phyloP scores from a whole-genome alignment of 2,329 filamentous ascomycete species.

The Microsporum audouinii region DNA sequence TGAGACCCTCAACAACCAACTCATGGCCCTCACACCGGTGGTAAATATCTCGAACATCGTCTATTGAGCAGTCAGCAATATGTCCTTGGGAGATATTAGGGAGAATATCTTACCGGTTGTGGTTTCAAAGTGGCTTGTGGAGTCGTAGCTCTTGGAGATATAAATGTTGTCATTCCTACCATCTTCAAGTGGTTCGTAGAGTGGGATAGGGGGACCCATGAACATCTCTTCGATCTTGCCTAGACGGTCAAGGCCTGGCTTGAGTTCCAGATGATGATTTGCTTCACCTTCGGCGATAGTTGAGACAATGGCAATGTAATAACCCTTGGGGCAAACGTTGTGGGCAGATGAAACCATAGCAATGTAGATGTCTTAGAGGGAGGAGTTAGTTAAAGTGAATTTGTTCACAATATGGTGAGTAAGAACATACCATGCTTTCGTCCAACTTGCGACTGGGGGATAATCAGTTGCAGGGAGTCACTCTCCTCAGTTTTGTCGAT shows the following conservation, averaged over 20 bases:
- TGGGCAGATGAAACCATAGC: slow-evolving; percentile 90
- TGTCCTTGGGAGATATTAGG: not conserved
- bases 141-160: slow-evolving; percentile 97
- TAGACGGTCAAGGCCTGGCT: slow-evolving; percentile 82
- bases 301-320: slow-evolving; percentile 97
- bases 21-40: slow-evolving; percentile 68
- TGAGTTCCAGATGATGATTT: slow-evolving; percentile 92
- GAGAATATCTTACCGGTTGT: slow-evolving; percentile 44
- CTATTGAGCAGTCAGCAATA: slow-evolving; percentile 28
- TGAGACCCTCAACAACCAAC: slow-evolving; percentile 70
- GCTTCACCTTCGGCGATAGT: slow-evolving; percentile 85
- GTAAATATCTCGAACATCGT: slow-evolving; percentile 94
- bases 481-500: slow-evolving; percentile 76
- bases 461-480: slow-evolving; percentile 90
- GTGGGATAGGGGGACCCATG: slow-evolving; percentile 81
- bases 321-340: slow-evolving; percentile 97
- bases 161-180: slow-evolving; percentile 84
- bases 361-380: slow-evolving; percentile 72
- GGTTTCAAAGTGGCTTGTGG: slow-evolving; percentile 95
- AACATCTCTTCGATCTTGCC: slow-evolving; percentile 95
- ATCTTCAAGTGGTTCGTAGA: slow-evolving; percentile 80
- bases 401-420: not conserved
- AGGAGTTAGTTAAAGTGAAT: not conserved
- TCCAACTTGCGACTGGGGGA: slow-evolving; percentile 93
- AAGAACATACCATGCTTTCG: slow-evolving; percentile 68